These are phyloP conservation scores for Tremella yokohamensis DNA, from an alignment of 768 basidiomycete genomes.

Conservation along the genomic window DNA sequence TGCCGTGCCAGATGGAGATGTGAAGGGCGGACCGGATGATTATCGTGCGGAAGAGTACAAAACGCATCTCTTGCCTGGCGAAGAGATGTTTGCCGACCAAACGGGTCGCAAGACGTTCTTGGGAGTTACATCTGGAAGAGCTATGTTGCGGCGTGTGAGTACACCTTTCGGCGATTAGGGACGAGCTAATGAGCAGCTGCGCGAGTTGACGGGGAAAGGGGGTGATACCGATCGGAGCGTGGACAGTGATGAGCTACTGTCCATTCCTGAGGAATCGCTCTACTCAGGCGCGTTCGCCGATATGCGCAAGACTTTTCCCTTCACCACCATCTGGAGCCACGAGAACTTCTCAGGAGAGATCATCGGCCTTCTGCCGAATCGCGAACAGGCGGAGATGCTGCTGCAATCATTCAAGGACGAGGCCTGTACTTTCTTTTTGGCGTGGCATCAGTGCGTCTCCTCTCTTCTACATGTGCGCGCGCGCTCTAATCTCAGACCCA, in stretches of 20 bases:
- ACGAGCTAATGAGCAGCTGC: neutral
- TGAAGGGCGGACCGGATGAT: neutral
- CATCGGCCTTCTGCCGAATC: constrained; percentile 43
- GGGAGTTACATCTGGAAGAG: constrained; percentile 36
- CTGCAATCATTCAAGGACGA: constrained; percentile 42
- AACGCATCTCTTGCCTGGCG: constrained; percentile 35
- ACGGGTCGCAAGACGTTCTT: constrained; percentile 37
- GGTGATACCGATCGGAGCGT: neutral
- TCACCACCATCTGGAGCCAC: constrained; percentile 51
- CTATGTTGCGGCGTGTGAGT: constrained; percentile 46
- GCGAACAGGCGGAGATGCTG: constrained; percentile 43
- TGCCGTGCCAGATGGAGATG: neutral
- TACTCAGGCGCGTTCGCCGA: constrained; percentile 49
- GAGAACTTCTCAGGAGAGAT: constrained; percentile 49
- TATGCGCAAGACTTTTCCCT: constrained; percentile 48
- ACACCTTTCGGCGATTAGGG: neutral
- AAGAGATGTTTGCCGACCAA: constrained; percentile 38
- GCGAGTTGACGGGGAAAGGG: neutral
- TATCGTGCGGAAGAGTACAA: constrained; percentile 35
- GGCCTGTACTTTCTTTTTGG: constrained; percentile 39
- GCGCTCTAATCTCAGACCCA: constrained; percentile 28
- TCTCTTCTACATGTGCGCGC: neutral
- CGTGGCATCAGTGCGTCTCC: constrained; percentile 41
- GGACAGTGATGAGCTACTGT: constrained; percentile 26
- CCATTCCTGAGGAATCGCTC: constrained; percentile 42